phyloP scores from a whole-genome alignment of 208 protist genomes.

The Trypanosoma congolense region DNA sequence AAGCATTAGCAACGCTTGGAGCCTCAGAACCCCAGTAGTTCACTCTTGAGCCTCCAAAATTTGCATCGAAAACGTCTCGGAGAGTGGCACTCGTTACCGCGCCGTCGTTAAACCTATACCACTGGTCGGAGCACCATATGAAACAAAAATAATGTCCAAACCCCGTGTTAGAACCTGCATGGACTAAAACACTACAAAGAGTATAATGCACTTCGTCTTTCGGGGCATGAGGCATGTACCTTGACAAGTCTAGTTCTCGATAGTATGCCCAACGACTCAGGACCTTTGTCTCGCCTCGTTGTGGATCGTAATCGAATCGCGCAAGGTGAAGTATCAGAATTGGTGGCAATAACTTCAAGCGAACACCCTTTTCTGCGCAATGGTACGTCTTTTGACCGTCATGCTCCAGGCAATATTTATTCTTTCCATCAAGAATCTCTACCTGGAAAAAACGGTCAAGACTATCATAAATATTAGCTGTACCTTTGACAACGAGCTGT shows the following conservation, averaged over 20 bases:
- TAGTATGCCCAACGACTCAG: slow-evolving; percentile 84
- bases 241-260: slow-evolving; percentile 72
- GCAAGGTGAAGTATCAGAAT: slow-evolving; percentile 88
- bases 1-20: slow-evolving; percentile 76
- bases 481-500: slow-evolving; percentile 87
- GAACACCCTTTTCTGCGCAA: slow-evolving; percentile 83
- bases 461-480: slow-evolving; percentile 77
- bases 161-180: slow-evolving; percentile 81
- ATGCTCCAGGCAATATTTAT: slow-evolving; percentile 87
- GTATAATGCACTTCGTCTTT: slow-evolving; percentile 73
- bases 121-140: slow-evolving; percentile 51
- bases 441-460: slow-evolving; percentile 85
- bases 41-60: slow-evolving; percentile 76
- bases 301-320: slow-evolving; percentile 88
- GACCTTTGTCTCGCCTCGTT: slow-evolving; percentile 83
- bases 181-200: slow-evolving; percentile 84
- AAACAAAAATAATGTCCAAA: slow-evolving; percentile 91
- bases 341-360: slow-evolving; percentile 72
- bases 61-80: slow-evolving; percentile 81
- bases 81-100: slow-evolving; percentile 69
- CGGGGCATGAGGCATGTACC: slow-evolving; percentile 71
- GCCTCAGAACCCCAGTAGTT: slow-evolving; percentile 88
- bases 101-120: slow-evolving; percentile 92
- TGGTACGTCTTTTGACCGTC: slow-evolving; percentile 77
- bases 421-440: slow-evolving; percentile 91